Conservation (phyloP, 768 basidiomycete species). For the Steccherinum ochraceum region DNA sequence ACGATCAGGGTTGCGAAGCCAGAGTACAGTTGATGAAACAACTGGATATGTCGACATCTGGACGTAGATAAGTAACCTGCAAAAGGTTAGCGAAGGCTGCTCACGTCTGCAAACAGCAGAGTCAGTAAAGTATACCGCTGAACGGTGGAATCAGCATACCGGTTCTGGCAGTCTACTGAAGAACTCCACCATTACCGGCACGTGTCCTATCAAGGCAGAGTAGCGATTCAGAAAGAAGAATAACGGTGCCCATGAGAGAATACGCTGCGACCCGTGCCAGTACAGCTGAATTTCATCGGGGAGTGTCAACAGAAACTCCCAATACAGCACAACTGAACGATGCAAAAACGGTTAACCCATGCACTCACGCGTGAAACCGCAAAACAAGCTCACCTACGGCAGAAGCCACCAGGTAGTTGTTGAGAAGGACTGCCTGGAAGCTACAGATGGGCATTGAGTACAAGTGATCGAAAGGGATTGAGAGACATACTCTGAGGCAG, state of each 20-base stretch:
- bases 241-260: conserved; percentile 9
- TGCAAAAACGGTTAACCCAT: background rate
- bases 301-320: conserved; percentile 43
- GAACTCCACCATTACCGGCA: conserved; percentile 12
- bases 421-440: background rate
- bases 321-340: conserved; percentile 25
- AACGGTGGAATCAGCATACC: too few species aligned
- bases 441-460: too few species aligned
- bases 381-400: background rate
- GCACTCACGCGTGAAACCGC: background rate
- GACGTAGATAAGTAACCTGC: background rate
- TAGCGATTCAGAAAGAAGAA: conserved; percentile 19
- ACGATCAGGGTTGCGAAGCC: conserved; percentile 1
- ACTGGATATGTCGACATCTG: background rate
- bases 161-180: conserved; percentile 2
- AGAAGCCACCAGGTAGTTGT: background rate
- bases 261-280: conserved; percentile 34
- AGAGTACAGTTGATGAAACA: background rate
- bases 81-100: background rate
- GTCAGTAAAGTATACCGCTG: background rate
- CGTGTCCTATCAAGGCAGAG: conserved; percentile 13
- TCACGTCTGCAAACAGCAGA: background rate
- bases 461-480: too few species aligned
- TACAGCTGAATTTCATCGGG: conserved; percentile 34
- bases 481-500: too few species aligned